Percentiles rank a stretch among this genome's conserved stretches.
phyloP scores from a whole-genome alignment of 116 monocot species.

The Dioscorea cayenensis region DNA sequence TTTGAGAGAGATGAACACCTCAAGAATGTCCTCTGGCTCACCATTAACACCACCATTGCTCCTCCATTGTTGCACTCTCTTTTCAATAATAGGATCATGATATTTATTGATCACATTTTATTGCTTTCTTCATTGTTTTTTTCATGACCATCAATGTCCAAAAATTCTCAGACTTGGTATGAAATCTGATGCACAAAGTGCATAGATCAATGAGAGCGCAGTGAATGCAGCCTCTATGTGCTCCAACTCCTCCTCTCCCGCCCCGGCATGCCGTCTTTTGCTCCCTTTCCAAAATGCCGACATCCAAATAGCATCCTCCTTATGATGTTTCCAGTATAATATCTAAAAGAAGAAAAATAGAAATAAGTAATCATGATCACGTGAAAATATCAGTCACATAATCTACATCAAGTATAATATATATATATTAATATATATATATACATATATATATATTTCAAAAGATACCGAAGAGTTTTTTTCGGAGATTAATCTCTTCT shows the following conservation, averaged over 20 bases:
- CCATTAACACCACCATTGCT: background rate
- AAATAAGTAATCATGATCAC: too few relatives aligned
- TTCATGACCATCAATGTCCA: conserved; percentile 24
- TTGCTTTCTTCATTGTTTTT: conserved; percentile 7
- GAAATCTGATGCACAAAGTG: too few relatives aligned
- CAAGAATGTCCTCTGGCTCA: conserved; percentile 18
- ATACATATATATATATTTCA: too few relatives aligned
- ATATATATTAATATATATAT: too few relatives aligned
- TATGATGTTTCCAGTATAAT: conserved; percentile 2
- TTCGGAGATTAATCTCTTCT: too few relatives aligned
- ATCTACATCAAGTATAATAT: too few relatives aligned
- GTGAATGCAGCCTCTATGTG: too few relatives aligned
- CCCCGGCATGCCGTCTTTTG: background rate
- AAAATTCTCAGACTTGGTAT: too few relatives aligned
- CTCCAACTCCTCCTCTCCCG: too few relatives aligned
- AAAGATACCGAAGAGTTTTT: too few relatives aligned
- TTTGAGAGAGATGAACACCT: conserved; percentile 14
- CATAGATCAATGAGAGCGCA: too few relatives aligned
- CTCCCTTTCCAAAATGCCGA: conserved; percentile 11
- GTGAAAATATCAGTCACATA: too few relatives aligned
- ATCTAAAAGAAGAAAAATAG: background rate
- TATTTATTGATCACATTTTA: conserved; percentile 12
- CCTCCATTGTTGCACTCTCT: conserved; percentile 19
- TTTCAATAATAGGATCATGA: conserved; percentile 31
- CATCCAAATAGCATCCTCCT: conserved; percentile 13